Conservation (phyloP, 768 basidiomycete genomes). For the Tricholoma flavovirens region DNA sequence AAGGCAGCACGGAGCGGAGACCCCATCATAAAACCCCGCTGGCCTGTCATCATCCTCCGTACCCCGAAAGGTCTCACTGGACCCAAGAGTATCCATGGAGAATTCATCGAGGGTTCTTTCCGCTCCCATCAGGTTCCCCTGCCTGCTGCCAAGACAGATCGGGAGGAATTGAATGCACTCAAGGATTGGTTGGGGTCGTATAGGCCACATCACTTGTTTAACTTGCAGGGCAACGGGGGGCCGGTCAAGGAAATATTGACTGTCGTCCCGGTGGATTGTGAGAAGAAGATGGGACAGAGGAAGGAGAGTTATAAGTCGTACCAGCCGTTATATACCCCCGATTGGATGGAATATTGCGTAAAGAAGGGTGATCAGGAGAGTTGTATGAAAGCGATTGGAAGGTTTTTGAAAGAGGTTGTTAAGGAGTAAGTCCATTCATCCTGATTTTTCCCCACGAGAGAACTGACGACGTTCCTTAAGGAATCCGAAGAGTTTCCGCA, state of each 20-base stretch:
- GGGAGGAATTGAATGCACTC: constrained; percentile 57
- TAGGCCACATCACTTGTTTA: constrained; percentile 61
- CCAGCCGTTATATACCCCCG: constrained; percentile 53
- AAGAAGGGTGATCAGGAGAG: constrained; percentile 57
- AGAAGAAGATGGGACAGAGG: constrained; percentile 63
- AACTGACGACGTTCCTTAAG: constrained; percentile 23
- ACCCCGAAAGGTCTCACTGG: constrained; percentile 82
- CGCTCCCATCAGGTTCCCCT: constrained; percentile 87
- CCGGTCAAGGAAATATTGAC: constrained; percentile 53
- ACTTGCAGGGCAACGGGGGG: constrained; percentile 34
- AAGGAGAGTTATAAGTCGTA: constrained; percentile 64
- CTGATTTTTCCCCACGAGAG: background rate
- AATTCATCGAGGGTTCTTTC: constrained; percentile 77
- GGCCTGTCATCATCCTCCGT: constrained; percentile 83
- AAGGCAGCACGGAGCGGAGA: constrained; percentile 68
- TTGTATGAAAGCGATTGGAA: constrained; percentile 71
- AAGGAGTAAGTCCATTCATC: constrained; percentile 33
- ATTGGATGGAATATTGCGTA: constrained; percentile 54
- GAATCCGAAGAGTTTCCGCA: constrained; percentile 75
- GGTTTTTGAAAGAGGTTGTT: constrained; percentile 51
- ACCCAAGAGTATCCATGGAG: constrained; percentile 60
- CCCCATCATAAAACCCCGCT: constrained; percentile 82
- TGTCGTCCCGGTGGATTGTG: constrained; percentile 48
- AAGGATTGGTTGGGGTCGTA: constrained; percentile 75
- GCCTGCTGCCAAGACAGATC: constrained; percentile 58